Conservation (phyloP, 140 eudicot genomes). For the Cichorium intybus region DNA sequence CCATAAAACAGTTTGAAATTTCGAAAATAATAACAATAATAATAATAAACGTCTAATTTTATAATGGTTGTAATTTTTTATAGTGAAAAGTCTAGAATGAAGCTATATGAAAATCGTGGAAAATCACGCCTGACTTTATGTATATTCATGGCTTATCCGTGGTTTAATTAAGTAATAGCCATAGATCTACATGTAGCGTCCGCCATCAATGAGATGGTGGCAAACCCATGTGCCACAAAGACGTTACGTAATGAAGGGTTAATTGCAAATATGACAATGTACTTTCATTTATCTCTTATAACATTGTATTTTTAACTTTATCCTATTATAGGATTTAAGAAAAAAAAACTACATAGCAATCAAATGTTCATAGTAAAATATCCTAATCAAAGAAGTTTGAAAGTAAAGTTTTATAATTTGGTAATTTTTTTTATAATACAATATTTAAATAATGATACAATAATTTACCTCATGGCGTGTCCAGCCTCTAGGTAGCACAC, state of each 20-base stretch:
- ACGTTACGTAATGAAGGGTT: conserved; percentile 18
- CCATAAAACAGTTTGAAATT: background rate
- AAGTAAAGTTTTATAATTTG: too few species aligned
- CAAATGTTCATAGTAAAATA: too few species aligned
- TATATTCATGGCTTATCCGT: conserved; percentile 19
- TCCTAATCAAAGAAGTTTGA: too few species aligned
- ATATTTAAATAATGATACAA: conserved; percentile 34
- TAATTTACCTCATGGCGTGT: conserved; percentile 36
- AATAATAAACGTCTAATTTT: too few species aligned
- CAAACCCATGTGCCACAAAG: conserved; percentile 34
- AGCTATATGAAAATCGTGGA: background rate
- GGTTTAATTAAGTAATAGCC: conserved; percentile 27
- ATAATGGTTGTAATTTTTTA: background rate
- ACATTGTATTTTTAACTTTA: background rate
- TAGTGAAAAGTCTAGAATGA: background rate
- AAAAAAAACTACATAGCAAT: too few species aligned
- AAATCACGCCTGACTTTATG: conserved; percentile 23
- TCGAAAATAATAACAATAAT: background rate
- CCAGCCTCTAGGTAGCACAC: conserved; percentile 27
- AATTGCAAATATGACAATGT: background rate
- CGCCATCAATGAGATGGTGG: conserved; percentile 27
- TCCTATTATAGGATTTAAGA: too few species aligned
- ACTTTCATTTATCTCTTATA: background rate
- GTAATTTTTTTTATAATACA: too few species aligned
- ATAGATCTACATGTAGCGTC: conserved; percentile 28